Evolutionary conservation across 805 yeast species (phyloP).

Genomic region (Metahyphopichia silvanorum): DNA sequence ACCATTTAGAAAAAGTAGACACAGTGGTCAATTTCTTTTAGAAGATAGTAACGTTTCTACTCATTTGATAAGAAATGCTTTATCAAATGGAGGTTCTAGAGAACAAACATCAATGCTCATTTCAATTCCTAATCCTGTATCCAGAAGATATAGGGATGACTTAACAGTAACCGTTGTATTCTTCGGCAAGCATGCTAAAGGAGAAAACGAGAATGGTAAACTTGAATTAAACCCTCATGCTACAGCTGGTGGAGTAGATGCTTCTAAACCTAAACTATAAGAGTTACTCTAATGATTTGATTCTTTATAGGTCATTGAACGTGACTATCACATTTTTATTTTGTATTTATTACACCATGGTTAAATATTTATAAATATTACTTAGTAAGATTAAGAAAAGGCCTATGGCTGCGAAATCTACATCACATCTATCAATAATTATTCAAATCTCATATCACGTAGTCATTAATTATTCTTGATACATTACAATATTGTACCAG

Average conservation of each 20-base stretch:
- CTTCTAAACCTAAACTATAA: slow-evolving; percentile 47
- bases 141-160: slow-evolving; percentile 93
- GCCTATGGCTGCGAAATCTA: too few species aligned
- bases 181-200: slow-evolving; percentile 62
- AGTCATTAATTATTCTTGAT: too few species aligned
- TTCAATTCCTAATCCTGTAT: slow-evolving; percentile 86
- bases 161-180: slow-evolving; percentile 94
- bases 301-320: too few species aligned
- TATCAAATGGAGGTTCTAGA: slow-evolving; percentile 79
- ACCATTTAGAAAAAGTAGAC: slow-evolving; percentile 60
- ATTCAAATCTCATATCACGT: too few species aligned
- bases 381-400: too few species aligned
- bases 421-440: too few species aligned
- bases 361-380: too few species aligned
- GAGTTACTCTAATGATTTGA: too few species aligned
- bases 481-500: too few species aligned
- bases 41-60: slow-evolving; percentile 91
- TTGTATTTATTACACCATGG: too few species aligned
- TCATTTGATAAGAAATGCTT: slow-evolving; percentile 88
- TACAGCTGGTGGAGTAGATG: slow-evolving; percentile 53
- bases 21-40: slow-evolving; percentile 46
- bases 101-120: slow-evolving; percentile 87
- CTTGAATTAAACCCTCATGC: slow-evolving; percentile 56
- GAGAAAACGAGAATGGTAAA: slow-evolving; percentile 42
- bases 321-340: too few species aligned